Evolutionary conservation across 2,329 filamentous ascomycete species (phyloP).

Genomic region (Calonectria ilicicola): DNA sequence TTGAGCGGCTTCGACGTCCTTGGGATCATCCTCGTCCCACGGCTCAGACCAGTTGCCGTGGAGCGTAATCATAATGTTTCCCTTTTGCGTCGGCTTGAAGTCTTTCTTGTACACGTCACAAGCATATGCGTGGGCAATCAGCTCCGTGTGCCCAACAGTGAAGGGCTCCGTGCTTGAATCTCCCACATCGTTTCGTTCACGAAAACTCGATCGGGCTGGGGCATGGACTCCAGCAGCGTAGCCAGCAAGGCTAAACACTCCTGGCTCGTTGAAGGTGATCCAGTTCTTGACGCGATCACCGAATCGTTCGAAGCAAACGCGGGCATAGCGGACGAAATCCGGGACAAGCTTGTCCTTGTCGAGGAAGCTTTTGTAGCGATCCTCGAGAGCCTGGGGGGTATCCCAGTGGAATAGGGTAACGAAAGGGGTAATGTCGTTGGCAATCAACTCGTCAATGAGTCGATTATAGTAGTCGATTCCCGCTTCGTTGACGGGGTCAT

Average conservation of each 20-base stretch:
- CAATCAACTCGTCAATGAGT: constrained; percentile 67
- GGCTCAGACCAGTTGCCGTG: constrained; percentile 57
- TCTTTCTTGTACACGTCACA: constrained; percentile 53
- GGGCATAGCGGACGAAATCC: constrained; percentile 38
- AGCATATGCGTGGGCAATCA: constrained; percentile 52
- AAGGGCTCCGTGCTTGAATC: constrained; percentile 49
- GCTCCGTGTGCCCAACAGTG: constrained; percentile 53
- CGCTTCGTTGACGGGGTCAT: constrained; percentile 71
- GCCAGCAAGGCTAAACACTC: constrained; percentile 31
- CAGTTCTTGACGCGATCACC: constrained; percentile 39
- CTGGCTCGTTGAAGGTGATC: constrained; percentile 40
- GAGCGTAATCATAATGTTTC: constrained; percentile 54
- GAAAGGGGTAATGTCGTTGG: constrained; percentile 68
- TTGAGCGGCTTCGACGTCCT: constrained; percentile 52
- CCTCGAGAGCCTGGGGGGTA: constrained; percentile 55
- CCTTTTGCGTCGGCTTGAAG: constrained; percentile 51
- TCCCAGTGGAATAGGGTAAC: constrained; percentile 77
- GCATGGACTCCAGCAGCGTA: constrained; percentile 38
- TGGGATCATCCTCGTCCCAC: constrained; percentile 50
- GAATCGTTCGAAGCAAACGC: constrained; percentile 38
- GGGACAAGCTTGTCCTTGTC: constrained; percentile 34
- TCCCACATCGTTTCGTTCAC: constrained; percentile 34
- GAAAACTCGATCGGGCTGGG: constrained; percentile 34
- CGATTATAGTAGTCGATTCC: constrained; percentile 71
- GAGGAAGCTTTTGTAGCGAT: constrained; percentile 37